Conservation (phyloP, 306 rosid species). For the Abrus pulchellus region DNA sequence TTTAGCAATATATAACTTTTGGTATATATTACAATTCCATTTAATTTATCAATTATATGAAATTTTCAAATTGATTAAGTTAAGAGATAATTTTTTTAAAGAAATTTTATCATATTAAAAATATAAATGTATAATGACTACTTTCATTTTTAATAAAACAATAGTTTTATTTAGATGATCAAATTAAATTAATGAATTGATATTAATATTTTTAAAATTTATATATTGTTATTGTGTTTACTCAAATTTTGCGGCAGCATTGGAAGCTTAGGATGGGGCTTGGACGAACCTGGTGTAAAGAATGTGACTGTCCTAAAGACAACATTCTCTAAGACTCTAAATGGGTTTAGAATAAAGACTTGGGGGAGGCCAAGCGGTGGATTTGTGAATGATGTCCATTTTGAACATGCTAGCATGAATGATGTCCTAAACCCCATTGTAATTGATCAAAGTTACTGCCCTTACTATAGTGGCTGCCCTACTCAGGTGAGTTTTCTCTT, state of each 20-base stretch:
- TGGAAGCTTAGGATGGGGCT: constrained; percentile 66
- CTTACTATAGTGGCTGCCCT: constrained; percentile 49
- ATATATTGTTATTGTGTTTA: background rate
- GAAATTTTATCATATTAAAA: too few species aligned
- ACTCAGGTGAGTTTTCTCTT: constrained; percentile 46
- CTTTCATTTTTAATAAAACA: too few species aligned
- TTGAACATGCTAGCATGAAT: constrained; percentile 52
- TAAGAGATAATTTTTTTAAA: too few species aligned
- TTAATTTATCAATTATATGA: too few species aligned
- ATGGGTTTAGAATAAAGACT: constrained; percentile 71
- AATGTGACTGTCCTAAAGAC: constrained; percentile 62
- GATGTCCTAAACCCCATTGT: constrained; percentile 66
- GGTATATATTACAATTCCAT: too few species aligned
- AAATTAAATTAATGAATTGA: too few species aligned
- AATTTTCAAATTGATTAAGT: too few species aligned
- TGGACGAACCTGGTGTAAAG: constrained; percentile 62
- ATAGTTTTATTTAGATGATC: too few species aligned
- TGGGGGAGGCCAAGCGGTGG: constrained; percentile 70
- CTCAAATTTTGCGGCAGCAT: constrained; percentile 56
- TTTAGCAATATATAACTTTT: too few species aligned
- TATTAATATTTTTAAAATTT: too few species aligned
- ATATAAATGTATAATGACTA: too few species aligned
- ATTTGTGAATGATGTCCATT: constrained; percentile 55
- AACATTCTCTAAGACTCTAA: constrained; percentile 52
- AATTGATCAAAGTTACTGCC: constrained; percentile 69